Conservation (phyloP, 192 early-diverging fungal genomes). For the Entomortierella beljakovae region DNA sequence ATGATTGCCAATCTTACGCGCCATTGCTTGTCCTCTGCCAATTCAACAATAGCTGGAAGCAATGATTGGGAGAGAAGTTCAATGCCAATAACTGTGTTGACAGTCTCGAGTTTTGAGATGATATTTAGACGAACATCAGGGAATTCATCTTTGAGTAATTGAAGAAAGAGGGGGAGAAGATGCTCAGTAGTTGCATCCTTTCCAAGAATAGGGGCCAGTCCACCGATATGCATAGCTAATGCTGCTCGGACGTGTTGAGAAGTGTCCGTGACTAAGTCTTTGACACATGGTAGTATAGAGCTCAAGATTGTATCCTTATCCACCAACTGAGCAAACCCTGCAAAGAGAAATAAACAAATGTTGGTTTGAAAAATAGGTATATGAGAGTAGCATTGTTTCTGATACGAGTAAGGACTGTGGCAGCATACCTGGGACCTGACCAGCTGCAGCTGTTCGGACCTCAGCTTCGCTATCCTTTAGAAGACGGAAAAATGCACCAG, state of each 20-base stretch:
- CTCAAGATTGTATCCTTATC: conserved; percentile 81
- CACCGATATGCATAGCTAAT: conserved; percentile 95
- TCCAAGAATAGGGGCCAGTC: conserved; percentile 94
- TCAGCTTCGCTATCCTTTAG: conserved; percentile 98
- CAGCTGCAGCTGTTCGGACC: conserved; percentile 94
- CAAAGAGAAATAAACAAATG: neutral
- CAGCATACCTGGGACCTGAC: conserved; percentile 84
- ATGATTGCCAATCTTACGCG: conserved; percentile 98
- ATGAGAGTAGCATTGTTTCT: neutral
- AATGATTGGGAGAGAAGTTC: conserved; percentile 97
- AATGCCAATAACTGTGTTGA: conserved; percentile 97
- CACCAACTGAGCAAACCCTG: conserved; percentile 75
- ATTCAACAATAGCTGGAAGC: conserved; percentile 97
- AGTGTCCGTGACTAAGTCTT: conserved; percentile 93
- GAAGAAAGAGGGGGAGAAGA: conserved; percentile 93
- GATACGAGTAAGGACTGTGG: neutral
- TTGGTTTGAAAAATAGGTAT: neutral
- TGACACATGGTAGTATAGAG: conserved; percentile 90
- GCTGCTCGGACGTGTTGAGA: conserved; percentile 97
- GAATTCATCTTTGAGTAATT: conserved; percentile 96
- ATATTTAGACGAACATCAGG: conserved; percentile 98
- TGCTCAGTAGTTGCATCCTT: conserved; percentile 95
- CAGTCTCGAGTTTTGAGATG: conserved; percentile 96
- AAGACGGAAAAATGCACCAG: conserved; percentile 84
- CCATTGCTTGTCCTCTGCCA: conserved; percentile 99